These are phyloP conservation scores for Colletotrichum somersetense DNA, from an alignment of 2,329 filamentous ascomycete species.

Conservation along the genomic window DNA sequence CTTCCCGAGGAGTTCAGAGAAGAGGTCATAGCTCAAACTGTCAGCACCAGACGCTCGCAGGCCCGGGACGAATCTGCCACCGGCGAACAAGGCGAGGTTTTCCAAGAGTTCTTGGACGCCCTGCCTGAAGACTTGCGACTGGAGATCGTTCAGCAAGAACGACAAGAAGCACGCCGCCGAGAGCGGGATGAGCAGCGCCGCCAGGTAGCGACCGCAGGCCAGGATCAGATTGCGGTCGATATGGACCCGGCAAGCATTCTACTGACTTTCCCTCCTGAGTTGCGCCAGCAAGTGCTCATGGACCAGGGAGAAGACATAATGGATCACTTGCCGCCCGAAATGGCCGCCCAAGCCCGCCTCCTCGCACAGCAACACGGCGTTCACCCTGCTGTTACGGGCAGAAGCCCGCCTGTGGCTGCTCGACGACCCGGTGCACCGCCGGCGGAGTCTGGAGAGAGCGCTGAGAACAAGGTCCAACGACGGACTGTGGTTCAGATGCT, in stretches of 20 bases:
- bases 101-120: constrained; percentile 93
- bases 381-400: constrained; percentile 49
- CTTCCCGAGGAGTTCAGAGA: constrained; percentile 96
- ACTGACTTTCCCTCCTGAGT: constrained; percentile 85
- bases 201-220: constrained; percentile 69
- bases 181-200: constrained; percentile 86
- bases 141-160: constrained; percentile 92
- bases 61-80: constrained; percentile 75
- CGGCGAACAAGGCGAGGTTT: constrained; percentile 85
- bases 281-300: constrained; percentile 88
- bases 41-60: constrained; percentile 85
- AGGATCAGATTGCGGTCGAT: constrained; percentile 68
- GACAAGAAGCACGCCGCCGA: constrained; percentile 86
- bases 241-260: constrained; percentile 96
- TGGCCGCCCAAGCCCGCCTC: constrained; percentile 84
- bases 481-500: constrained; percentile 95
- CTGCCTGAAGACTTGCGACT: constrained; percentile 89
- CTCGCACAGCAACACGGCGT: constrained; percentile 47
- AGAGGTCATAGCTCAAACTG: constrained; percentile 92
- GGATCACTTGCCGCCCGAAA: constrained; percentile 84
- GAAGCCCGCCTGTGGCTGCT: constrained; percentile 47
- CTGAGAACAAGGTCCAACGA: constrained; percentile 75
- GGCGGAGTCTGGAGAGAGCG: constrained; percentile 55
- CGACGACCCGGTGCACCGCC: constrained; percentile 34
- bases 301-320: constrained; percentile 93